Evolutionary conservation across 2,329 filamentous ascomycete species (phyloP).

Genomic region (Stemphylium lycopersici): DNA sequence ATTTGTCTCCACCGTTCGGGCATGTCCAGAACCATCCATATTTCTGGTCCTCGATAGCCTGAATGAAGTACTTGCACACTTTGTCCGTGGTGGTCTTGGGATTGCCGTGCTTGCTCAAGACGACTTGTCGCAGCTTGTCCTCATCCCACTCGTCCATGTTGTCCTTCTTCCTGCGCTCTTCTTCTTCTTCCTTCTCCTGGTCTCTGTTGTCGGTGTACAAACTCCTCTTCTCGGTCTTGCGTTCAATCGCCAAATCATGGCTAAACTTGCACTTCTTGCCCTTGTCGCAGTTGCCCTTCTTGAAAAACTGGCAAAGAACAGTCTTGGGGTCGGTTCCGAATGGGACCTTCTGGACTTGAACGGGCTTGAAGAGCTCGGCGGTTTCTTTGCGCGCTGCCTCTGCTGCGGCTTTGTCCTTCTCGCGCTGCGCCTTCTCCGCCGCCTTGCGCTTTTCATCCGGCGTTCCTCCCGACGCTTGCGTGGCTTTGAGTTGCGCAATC

Average conservation of each 20-base stretch:
- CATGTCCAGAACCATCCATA: constrained; percentile 99
- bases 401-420: constrained; percentile 88
- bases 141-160: constrained; percentile 98
- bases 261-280: constrained; percentile 94
- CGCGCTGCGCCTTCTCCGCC: constrained; percentile 67
- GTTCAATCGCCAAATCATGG: constrained; percentile 86
- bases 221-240: constrained; percentile 90
- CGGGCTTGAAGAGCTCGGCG: constrained; percentile 84
- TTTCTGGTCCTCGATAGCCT: constrained; percentile 96
- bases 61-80: constrained; percentile 98
- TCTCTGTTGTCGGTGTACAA: constrained; percentile 85
- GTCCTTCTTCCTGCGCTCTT: constrained; percentile 83
- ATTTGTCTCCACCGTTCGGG: constrained; percentile 95
- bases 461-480: constrained; percentile 68
- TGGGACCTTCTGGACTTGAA: constrained; percentile 95
- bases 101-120: constrained; percentile 96
- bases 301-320: constrained; percentile 93
- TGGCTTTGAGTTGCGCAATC: constrained; percentile 78
- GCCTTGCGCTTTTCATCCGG: constrained; percentile 85
- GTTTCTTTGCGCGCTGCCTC: constrained; percentile 83
- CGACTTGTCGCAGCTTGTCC: constrained; percentile 88
- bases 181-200: constrained; percentile 72
- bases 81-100: constrained; percentile 95
- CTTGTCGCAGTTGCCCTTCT: constrained; percentile 97
- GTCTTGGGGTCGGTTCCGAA: constrained; percentile 99